Conservation (phyloP, 768 basidiomycete species). For the Agaricus blazei region DNA sequence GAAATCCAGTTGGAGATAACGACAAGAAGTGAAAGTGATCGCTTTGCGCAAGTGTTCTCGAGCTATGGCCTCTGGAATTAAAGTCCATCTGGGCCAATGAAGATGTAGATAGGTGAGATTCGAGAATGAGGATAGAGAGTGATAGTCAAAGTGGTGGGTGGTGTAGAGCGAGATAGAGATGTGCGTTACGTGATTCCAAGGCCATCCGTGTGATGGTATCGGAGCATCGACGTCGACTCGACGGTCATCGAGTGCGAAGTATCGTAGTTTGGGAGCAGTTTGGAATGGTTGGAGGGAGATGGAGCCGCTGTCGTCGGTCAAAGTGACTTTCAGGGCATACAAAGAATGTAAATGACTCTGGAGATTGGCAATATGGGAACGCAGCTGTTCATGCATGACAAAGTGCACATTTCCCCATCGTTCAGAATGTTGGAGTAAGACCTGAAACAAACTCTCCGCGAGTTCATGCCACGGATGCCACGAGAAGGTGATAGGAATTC, state of each 20-base stretch:
- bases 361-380: neutral
- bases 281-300: neutral
- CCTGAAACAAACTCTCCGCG: neutral
- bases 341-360: neutral
- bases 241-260: neutral
- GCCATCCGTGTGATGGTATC: neutral
- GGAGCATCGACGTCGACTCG: neutral
- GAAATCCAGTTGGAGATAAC: no score
- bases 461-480: neutral
- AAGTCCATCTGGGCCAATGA: neutral
- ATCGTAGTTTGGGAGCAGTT: neutral
- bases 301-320: neutral
- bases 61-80: neutral
- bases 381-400: neutral
- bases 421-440: neutral
- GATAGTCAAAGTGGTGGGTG: neutral
- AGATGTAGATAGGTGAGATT: neutral
- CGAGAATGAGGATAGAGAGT: neutral
- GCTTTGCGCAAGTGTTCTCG: neutral
- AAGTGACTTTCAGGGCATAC: neutral
- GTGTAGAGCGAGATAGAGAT: neutral
- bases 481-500: neutral
- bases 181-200: neutral
- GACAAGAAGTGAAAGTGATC: neutral
- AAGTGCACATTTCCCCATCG: slow-evolving; percentile 1